Conservation (phyloP, 805 yeast species). For the Candida maesae region DNA sequence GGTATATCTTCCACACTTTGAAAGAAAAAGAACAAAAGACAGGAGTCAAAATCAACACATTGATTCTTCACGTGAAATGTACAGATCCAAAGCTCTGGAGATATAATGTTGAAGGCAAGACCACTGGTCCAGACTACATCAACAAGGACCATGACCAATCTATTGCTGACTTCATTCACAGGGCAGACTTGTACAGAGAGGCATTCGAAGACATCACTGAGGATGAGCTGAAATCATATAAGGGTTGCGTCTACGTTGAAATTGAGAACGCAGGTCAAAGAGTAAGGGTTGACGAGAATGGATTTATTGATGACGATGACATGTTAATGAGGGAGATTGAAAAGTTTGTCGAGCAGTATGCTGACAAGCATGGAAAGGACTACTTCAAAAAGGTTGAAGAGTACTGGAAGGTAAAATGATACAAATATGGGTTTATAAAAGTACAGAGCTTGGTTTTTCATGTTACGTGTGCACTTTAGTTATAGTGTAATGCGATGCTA, state of each 20-base stretch:
- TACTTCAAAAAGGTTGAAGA: conserved; percentile 31
- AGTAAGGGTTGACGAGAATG: conserved; percentile 24
- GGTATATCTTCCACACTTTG: conserved; percentile 19
- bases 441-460: too few relatives aligned
- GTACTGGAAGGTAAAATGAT: conserved; percentile 13
- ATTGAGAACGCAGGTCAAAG: conserved; percentile 22
- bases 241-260: conserved; percentile 16
- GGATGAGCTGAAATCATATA: conserved; percentile 28
- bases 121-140: conserved; percentile 57
- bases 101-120: conserved; percentile 62
- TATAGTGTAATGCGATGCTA: too few relatives aligned
- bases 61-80: conserved; percentile 59
- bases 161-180: conserved; percentile 53
- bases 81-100: conserved; percentile 46
- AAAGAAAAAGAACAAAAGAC: conserved; percentile 22
- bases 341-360: conserved; percentile 33
- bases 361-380: conserved; percentile 28
- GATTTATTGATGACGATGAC: conserved; percentile 17
- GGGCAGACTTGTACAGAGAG: conserved; percentile 48
- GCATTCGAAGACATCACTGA: conserved; percentile 36
- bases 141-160: conserved; percentile 49
- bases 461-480: too few relatives aligned
- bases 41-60: conserved; percentile 39
- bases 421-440: too few relatives aligned
- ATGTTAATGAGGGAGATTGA: conserved; percentile 23